Evolutionary conservation across 2,329 filamentous ascomycete species (phyloP), one percentile per base, ranked within the genome.

Genomic region (Lachnellula suecica): DNA sequence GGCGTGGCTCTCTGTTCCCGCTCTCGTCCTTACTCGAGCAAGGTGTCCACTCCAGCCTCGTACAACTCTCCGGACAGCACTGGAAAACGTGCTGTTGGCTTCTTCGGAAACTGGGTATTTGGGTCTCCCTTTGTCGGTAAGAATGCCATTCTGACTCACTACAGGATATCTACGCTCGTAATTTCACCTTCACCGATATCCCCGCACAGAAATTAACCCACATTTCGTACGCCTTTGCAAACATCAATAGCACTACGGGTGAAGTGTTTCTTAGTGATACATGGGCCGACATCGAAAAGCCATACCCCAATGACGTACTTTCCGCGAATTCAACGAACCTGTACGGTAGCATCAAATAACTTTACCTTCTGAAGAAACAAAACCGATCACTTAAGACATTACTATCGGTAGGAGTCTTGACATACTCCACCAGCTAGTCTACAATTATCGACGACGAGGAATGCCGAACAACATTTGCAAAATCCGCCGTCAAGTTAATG

Each of bases 331-430:
- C 87, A 5, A 86, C 76, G 56, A 94, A 95, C 65, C 82, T 87
- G 43, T 93, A 93, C 60, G 91, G 91, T 35, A 88, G 85, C 66
- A 70, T 90, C 47, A 94, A 94, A 72, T 89, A 95, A 64, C 75
- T 96, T 1, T 90, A 82, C 66, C 72, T 89, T 6, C 75, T 91
- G 38, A 96, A 96, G 72, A 85, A 92, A 68, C 70, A 77, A 52
- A 86, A 96, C 69, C 84, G 90, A n/a, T 81, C 89, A 44, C 69
- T 96, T 47, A 95, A 95, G 67, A 78, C 87, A 1, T 75, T 95
- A 20, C 78, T 96, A 3, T 89, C 83, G 43, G 90, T 96, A 58
- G 91, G 91, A 44, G 91, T 91, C 25, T 95, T 88, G 88, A 91
- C 88, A 0, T 94, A 91, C 71, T 91, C 88, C 2, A 73, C 79